Conservation (phyloP, 805 yeast species). For the Zygoascus tannicola region DNA sequence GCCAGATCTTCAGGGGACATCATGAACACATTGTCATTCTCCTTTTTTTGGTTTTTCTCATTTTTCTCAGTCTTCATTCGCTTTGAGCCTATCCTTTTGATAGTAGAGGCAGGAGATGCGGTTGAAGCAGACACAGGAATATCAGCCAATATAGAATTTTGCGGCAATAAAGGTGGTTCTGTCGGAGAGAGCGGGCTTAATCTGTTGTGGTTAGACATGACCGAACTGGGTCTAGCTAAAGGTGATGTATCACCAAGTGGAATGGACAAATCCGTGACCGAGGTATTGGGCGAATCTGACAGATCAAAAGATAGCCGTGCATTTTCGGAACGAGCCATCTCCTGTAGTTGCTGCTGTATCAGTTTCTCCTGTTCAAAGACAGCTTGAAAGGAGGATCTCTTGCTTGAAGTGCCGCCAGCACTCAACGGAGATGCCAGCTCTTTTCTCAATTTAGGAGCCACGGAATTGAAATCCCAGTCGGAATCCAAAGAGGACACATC, state of each 20-base stretch:
- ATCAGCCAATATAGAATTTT: not conserved
- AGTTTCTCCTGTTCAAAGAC: slow-evolving; percentile 16
- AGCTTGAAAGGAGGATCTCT: slow-evolving; percentile 12
- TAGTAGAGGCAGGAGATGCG: not conserved
- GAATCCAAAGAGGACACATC: too few species aligned
- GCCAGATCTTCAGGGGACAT: slow-evolving; percentile 13
- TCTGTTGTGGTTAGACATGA: not conserved
- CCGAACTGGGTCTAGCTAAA: not conserved
- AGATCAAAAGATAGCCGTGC: slow-evolving; percentile 17
- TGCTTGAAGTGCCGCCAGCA: slow-evolving; percentile 1
- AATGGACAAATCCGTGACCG: slow-evolving; percentile 5
- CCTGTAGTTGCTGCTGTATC: slow-evolving; percentile 20
- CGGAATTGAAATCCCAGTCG: slow-evolving; percentile 1
- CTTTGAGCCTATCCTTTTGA: not conserved
- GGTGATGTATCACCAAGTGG: not conserved
- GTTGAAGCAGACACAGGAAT: not conserved
- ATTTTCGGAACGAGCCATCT: slow-evolving; percentile 23
- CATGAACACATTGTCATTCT: slow-evolving; percentile 6
- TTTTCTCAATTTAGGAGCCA: not conserved
- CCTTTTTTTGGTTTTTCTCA: not conserved
- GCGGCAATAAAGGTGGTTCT: not conserved
- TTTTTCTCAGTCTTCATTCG: not conserved
- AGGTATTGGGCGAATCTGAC: not conserved
- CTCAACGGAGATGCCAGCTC: not conserved
- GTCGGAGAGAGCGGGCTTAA: not conserved